Evolutionary conservation across 805 yeast species (phyloP).

Genomic region (Yarrowia sp.): DNA sequence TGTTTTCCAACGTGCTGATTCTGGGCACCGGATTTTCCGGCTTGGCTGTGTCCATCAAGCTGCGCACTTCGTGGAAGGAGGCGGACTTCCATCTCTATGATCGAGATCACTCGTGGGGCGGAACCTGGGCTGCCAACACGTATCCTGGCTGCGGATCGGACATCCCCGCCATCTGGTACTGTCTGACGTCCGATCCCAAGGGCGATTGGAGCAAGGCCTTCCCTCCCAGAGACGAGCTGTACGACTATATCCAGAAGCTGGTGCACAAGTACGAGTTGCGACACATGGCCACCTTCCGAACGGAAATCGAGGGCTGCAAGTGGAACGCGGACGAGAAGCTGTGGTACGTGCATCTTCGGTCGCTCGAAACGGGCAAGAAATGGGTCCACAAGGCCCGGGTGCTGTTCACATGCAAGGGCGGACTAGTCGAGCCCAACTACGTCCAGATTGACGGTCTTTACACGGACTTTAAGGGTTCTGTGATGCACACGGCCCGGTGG

Average conservation of each 20-base stretch:
- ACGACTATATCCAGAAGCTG: conserved; percentile 40
- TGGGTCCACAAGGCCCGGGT: conserved; percentile 39
- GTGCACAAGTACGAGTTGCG: conserved; percentile 40
- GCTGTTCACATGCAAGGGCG: conserved; percentile 41
- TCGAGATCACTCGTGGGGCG: conserved; percentile 41
- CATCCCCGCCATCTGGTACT: conserved; percentile 43
- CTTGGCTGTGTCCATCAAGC: conserved; percentile 38
- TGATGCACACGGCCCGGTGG: conserved; percentile 42
- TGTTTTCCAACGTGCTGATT: conserved; percentile 33
- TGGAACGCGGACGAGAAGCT: conserved; percentile 40
- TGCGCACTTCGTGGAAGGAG: conserved; percentile 24
- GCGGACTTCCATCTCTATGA: conserved; percentile 41
- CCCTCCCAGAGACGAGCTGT: conserved; percentile 42
- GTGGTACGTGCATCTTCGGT: conserved; percentile 39
- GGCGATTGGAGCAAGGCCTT: conserved; percentile 41
- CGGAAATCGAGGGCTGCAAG: conserved; percentile 32
- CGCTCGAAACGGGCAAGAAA: conserved; percentile 36
- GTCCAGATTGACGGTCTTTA: conserved; percentile 40
- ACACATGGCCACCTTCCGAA: conserved; percentile 35
- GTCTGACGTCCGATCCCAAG: conserved; percentile 42
- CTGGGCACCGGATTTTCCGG: conserved; percentile 38
- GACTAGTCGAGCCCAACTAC: conserved; percentile 40
- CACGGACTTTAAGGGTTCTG: conserved; percentile 41
- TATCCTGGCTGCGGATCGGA: conserved; percentile 44
- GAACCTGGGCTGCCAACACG: conserved; percentile 44